phyloP scores from a whole-genome alignment of 805 yeast genomes.

The Myxozyma lipomycoides region DNA sequence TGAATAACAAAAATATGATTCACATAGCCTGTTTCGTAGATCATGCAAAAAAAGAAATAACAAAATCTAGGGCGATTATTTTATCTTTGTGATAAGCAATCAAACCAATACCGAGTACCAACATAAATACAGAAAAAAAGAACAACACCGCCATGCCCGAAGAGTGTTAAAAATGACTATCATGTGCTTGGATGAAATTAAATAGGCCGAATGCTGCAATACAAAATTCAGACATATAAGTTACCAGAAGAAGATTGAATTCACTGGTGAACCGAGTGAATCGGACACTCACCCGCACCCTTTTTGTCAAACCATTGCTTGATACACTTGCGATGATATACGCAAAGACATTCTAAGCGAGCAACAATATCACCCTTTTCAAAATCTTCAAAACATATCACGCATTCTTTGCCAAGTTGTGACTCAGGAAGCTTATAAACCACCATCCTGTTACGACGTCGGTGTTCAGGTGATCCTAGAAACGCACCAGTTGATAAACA shows the following conservation, averaged over 20 bases:
- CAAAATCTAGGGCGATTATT: no score
- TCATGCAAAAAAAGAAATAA: no score
- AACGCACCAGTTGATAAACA: conserved; percentile 62
- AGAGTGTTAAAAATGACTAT: no score
- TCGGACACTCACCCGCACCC: conserved; percentile 84
- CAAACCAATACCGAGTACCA: not conserved
- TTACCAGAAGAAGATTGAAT: not conserved
- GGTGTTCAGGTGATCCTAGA: conserved; percentile 56
- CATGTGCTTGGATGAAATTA: no score
- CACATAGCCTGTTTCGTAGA: no score
- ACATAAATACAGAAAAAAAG: not conserved
- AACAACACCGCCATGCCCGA: no score
- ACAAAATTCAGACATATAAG: no score
- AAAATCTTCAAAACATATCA: conserved; percentile 88
- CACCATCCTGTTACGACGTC: conserved; percentile 75
- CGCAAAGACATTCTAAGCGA: conserved; percentile 87
- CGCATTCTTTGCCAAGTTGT: conserved; percentile 68
- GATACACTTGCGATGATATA: conserved; percentile 88
- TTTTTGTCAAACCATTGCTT: conserved; percentile 85
- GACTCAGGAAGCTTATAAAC: conserved; percentile 53
- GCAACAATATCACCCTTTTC: conserved; percentile 85
- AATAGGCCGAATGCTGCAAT: no score
- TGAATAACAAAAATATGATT: no score
- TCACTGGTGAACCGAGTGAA: conserved; percentile 52
- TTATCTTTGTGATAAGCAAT: no score